phyloP scores from a whole-genome alignment of 1,284 basidiomycete species.

The Albatrellus sp. region DNA sequence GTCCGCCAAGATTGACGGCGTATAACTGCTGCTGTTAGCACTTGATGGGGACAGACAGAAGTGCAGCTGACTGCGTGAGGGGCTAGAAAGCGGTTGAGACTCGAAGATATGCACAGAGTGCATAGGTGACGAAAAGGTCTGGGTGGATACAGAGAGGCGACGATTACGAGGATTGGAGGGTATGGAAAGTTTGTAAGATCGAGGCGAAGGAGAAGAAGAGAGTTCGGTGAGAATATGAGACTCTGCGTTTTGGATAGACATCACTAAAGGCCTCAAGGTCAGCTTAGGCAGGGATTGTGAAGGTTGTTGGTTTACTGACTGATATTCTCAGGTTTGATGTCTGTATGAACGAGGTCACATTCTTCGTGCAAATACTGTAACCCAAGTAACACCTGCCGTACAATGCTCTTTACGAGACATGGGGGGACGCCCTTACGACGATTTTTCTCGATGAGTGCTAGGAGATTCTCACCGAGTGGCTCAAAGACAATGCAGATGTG shows the following conservation, averaged over 20 bases:
- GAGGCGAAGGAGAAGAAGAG: constrained; percentile 50
- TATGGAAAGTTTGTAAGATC: constrained; percentile 58
- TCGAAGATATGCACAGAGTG: constrained; percentile 66
- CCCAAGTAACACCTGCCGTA: constrained; percentile 78
- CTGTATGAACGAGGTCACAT: constrained; percentile 80
- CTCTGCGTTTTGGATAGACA: constrained; percentile 67
- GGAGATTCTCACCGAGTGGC: constrained; percentile 80
- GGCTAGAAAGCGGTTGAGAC: constrained; percentile 53
- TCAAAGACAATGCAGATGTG: constrained; percentile 91
- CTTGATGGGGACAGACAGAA: constrained; percentile 14
- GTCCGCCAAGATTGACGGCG: constrained; percentile 15
- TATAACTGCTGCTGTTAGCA: constrained; percentile 7
- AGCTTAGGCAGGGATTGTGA: constrained; percentile 10
- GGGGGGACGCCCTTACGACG: constrained; percentile 78
- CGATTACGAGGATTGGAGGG: constrained; percentile 42
- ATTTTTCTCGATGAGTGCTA: constrained; percentile 77
- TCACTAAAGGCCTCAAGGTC: constrained; percentile 30
- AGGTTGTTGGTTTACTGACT: constrained; percentile 34
- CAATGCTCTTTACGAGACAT: constrained; percentile 71
- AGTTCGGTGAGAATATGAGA: constrained; percentile 57
- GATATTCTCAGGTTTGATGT: constrained; percentile 91
- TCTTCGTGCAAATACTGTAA: constrained; percentile 85
- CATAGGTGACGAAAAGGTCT: constrained; percentile 24
- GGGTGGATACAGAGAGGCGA: constrained; percentile 36
- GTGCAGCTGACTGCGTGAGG: constrained; percentile 33